These are phyloP conservation scores for Viscum album DNA, from an alignment of 177 flowering plant genomes.

Conservation along the genomic window DNA sequence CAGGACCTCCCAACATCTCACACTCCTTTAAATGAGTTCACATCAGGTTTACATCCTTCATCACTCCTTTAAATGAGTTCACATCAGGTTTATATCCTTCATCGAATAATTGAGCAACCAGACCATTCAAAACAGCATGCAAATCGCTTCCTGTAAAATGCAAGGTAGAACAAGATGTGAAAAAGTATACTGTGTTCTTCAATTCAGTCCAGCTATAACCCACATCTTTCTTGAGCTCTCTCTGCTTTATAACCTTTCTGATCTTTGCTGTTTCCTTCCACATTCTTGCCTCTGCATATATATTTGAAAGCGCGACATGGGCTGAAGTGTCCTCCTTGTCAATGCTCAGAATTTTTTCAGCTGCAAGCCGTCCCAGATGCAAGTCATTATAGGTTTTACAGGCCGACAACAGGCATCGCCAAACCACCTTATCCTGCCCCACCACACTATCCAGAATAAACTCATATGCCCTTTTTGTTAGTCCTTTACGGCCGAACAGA, in stretches of 20 bases:
- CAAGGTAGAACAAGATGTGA: slow-evolving; percentile 16
- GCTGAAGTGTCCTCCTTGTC: slow-evolving; percentile 35
- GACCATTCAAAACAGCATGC: slow-evolving; percentile 14
- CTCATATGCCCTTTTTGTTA: slow-evolving; percentile 26
- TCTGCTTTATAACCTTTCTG: slow-evolving; percentile 23
- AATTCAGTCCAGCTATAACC: slow-evolving; percentile 36
- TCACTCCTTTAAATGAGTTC: not conserved
- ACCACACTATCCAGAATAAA: slow-evolving; percentile 19
- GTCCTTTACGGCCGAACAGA: slow-evolving; percentile 30
- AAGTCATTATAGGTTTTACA: slow-evolving; percentile 24
- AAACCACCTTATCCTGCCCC: slow-evolving; percentile 31
- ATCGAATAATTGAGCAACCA: slow-evolving; percentile 19
- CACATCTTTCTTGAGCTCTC: slow-evolving; percentile 27
- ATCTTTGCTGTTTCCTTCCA: slow-evolving; percentile 28
- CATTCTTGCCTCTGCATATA: slow-evolving; percentile 36
- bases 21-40: not conserved
- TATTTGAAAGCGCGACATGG: slow-evolving; percentile 32
- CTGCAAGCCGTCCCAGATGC: slow-evolving; percentile 24
- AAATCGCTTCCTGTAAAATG: slow-evolving; percentile 8
- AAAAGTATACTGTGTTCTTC: slow-evolving; percentile 14
- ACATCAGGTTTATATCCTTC: slow-evolving; percentile 16
- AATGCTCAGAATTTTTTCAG: slow-evolving; percentile 24
- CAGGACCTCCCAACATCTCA: too few species aligned
- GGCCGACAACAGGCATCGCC: slow-evolving; percentile 38
- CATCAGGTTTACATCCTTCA: slow-evolving; percentile 17